A percentile compares a stretch with the other conserved stretches of the same genome.
Conservation (phyloP, 2,329 filamentous ascomycete species). For the Cytospora mali region DNA sequence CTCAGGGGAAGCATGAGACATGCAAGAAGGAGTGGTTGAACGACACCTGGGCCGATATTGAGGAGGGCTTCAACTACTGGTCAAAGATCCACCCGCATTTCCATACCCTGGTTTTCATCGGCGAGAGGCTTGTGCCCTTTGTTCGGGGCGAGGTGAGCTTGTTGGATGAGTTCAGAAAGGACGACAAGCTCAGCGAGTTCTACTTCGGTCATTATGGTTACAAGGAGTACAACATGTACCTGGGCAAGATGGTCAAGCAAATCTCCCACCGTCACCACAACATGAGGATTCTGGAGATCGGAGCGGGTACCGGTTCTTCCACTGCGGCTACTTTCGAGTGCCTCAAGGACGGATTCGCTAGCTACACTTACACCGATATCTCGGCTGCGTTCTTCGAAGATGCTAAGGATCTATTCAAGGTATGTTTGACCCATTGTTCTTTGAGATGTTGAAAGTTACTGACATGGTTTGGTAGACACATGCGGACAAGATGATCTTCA, state of each 20-base stretch:
- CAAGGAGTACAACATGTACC: conserved; percentile 28
- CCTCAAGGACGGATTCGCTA: conserved; percentile 37
- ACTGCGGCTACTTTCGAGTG: conserved; percentile 40
- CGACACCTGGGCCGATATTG: conserved; percentile 21
- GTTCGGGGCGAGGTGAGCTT: conserved; percentile 38
- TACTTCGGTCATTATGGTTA: no score
- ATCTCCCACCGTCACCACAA: conserved; percentile 37
- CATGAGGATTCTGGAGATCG: conserved; percentile 42
- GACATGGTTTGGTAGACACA: no score
- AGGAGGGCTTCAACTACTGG: no score
- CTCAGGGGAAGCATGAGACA: conserved; percentile 31
- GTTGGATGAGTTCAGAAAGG: conserved; percentile 40
- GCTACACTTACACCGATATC: conserved; percentile 50
- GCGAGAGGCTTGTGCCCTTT: conserved; percentile 36
- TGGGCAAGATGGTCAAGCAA: conserved; percentile 37
- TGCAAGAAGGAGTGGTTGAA: conserved; percentile 24
- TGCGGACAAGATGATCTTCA: conserved; percentile 20
- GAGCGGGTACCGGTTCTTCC: conserved; percentile 45
- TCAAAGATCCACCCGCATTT: no score
- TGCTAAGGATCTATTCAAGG: conserved; percentile 30
- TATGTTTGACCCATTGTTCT: conserved; percentile 28
- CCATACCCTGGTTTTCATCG: no score
- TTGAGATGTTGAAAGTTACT: no score
- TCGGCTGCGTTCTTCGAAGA: conserved; percentile 42
- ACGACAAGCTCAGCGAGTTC: no score